Base-by-base conservation (phyloP, 148 eudicot species). In the Chenopodium berlandieri region DNA sequence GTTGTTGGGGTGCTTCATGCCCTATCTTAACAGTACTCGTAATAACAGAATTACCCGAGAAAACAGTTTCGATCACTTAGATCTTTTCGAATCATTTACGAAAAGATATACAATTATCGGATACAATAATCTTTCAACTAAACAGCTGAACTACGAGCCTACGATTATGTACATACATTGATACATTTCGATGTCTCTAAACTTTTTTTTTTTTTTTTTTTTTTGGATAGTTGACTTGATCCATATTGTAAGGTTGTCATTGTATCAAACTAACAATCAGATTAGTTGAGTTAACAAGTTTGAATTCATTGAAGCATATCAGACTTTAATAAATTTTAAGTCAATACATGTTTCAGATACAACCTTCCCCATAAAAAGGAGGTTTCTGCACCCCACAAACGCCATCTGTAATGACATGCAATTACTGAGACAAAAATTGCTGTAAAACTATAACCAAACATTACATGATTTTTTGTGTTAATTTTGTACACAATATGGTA, bases 201-300 rank as follows among this genome's bases (percentile, higher is more conserved):
- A 52, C n/a, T 5, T 4, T 23, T 48, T 4, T 48, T 23, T n/a
- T 23, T 48, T 4, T 48, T 23, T n/a, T 23, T 23, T 23, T 23
- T 23, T 23, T 23, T 56, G 0, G 23, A 10, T n/a, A 74, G 37
- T 74, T 50, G 63, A 52, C 63, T 74, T 50, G 63, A 52, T 40
- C 77, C 77, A 74, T 52, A 50, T 74, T 74, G 77, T 9, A 74
- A 40, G 77, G 77, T 50, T 74, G 12, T 47, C 77, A 25, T 74
- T 74, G 5, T 30, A 13, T 46, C 40, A 27, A 13, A 50, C 37
- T 27, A 16, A 25, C 60, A 25, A 25, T 74, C 32, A 48, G 7
- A 46, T 44, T 23, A 23, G 20, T 47, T 47, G 52, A 6, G 20
- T 11, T 9, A 10, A 48, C 20, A 12, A 73, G 30, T n/a, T 46